Conservation (phyloP, 148 eudicot genomes). For the Chenopodium album region DNA sequence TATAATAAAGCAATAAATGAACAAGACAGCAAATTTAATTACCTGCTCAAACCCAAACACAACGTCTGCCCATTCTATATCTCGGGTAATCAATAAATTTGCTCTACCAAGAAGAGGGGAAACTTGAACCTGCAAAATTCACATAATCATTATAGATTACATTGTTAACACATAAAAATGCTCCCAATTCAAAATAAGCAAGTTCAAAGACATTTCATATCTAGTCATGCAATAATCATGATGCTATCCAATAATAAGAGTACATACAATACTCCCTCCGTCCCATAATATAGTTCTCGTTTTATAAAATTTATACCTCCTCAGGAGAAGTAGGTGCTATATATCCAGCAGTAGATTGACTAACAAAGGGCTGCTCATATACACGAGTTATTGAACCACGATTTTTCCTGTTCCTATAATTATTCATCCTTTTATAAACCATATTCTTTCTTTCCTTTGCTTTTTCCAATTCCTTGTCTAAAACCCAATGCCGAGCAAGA, state of each 20-base stretch:
- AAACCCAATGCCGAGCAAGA: slow-evolving; percentile 62
- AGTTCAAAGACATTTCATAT: not conserved
- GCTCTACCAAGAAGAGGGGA: slow-evolving; percentile 97
- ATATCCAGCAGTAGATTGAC: slow-evolving; percentile 57
- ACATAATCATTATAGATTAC: not conserved
- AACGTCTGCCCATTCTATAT: slow-evolving; percentile 97
- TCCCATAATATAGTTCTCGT: too few species aligned
- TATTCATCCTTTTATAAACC: not conserved
- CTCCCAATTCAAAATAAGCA: not conserved
- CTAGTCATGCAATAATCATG: not conserved
- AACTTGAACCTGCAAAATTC: slow-evolving; percentile 47
- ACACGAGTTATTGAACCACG: slow-evolving; percentile 16
- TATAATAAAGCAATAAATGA: not conserved
- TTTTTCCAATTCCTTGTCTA: slow-evolving; percentile 49
- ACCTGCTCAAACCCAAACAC: slow-evolving; percentile 98
- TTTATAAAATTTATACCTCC: slow-evolving; percentile 47
- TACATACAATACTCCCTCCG: not conserved
- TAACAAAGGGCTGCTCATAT: slow-evolving; percentile 69
- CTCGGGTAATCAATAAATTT: slow-evolving; percentile 84
- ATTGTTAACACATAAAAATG: not conserved
- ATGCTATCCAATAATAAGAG: not conserved
- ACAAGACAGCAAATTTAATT: slow-evolving; percentile 7
- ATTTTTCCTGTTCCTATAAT: not conserved
- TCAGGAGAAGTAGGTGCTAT: slow-evolving; percentile 60
- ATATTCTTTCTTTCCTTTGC: slow-evolving; percentile 30